Evolutionary conservation across 768 basidiomycete species (phyloP).

Genomic region (Russula virescens): DNA sequence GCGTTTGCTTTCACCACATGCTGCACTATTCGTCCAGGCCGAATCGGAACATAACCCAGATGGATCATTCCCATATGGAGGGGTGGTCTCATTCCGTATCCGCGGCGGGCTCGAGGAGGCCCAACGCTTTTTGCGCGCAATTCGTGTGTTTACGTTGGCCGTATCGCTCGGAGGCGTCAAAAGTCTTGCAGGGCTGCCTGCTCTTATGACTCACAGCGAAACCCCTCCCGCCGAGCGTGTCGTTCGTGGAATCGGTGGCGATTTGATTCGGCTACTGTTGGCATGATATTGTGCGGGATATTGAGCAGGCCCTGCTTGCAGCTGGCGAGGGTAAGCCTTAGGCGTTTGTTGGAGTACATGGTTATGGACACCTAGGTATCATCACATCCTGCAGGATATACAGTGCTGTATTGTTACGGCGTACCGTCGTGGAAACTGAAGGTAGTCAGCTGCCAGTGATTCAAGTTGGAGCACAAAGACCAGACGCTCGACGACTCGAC

Average conservation of each 20-base stretch:
- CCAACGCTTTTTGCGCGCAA: conserved; percentile 58
- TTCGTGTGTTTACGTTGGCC: conserved; percentile 71
- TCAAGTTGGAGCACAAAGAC: too few species aligned
- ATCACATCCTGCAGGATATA: too few species aligned
- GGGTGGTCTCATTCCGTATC: conserved; percentile 78
- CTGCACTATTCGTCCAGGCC: conserved; percentile 53
- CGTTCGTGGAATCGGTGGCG: conserved; percentile 68
- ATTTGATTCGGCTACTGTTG: conserved; percentile 79
- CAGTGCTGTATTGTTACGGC: too few species aligned
- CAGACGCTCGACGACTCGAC: too few species aligned
- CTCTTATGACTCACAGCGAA: conserved; percentile 82
- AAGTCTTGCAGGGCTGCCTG: conserved; percentile 81
- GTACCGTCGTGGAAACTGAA: too few species aligned
- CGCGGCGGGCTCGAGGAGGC: conserved; percentile 48
- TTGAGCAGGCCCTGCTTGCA: conserved; percentile 55
- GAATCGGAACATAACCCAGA: conserved; percentile 29
- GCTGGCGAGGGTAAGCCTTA: conserved; percentile 28
- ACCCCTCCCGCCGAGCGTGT: conserved; percentile 65
- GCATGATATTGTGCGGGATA: conserved; percentile 78
- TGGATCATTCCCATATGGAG: conserved; percentile 79
- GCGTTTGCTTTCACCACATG: conserved; percentile 59
- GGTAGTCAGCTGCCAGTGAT: too few species aligned
- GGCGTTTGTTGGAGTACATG: neutral
- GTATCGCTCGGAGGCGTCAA: conserved; percentile 92
- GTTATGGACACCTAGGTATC: too few species aligned